These are phyloP conservation scores for Populus hybrid DNA, from an alignment of 441 rosid species.

Conservation along the genomic window DNA sequence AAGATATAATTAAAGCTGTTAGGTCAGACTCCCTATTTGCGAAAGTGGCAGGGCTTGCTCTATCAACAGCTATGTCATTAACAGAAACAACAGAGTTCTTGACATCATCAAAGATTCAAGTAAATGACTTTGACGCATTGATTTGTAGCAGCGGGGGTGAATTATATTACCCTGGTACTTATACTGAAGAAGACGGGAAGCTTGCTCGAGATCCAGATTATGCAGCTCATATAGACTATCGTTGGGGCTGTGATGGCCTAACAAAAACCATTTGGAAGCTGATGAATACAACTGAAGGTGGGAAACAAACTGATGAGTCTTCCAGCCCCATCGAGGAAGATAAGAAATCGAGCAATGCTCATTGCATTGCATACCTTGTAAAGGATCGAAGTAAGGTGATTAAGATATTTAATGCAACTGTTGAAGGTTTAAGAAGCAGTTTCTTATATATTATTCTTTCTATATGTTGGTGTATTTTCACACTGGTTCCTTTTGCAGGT, in stretches of 20 bases:
- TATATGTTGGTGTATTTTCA: slow-evolving; percentile 11
- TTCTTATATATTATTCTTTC: neutral
- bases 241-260: slow-evolving; percentile 90
- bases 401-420: neutral
- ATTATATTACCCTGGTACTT: slow-evolving; percentile 75
- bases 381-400: slow-evolving; percentile 66
- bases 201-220: slow-evolving; percentile 85
- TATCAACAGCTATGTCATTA: slow-evolving; percentile 80
- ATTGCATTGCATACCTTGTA: slow-evolving; percentile 70
- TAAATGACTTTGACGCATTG: slow-evolving; percentile 77
- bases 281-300: slow-evolving; percentile 60
- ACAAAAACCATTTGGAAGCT: slow-evolving; percentile 87
- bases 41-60: slow-evolving; percentile 63
- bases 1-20: slow-evolving; percentile 60
- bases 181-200: slow-evolving; percentile 63
- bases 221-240: slow-evolving; percentile 78
- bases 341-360: slow-evolving; percentile 52
- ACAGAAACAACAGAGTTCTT: slow-evolving; percentile 60
- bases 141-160: slow-evolving; percentile 94
- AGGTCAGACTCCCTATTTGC: slow-evolving; percentile 59
- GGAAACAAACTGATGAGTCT: slow-evolving; percentile 31
- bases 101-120: slow-evolving; percentile 63
- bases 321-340: slow-evolving; percentile 58
- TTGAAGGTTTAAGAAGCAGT: neutral
- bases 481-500: slow-evolving; percentile 44